phyloP scores from a whole-genome alignment of 805 yeast genomes.

The Trichomonascus vanleenenianus region DNA sequence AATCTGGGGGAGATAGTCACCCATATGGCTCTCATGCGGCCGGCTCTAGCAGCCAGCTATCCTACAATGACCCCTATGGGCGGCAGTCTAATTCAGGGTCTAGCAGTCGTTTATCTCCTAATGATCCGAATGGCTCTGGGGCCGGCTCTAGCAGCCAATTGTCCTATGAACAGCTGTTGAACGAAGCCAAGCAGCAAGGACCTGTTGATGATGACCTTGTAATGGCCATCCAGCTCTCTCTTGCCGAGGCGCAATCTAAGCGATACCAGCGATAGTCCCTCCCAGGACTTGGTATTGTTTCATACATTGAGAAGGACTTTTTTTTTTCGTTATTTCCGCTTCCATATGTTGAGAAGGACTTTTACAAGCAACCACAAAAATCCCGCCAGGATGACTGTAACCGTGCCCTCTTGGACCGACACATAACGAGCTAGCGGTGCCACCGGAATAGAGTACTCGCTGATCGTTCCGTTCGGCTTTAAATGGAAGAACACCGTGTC shows the following conservation, averaged over 20 bases:
- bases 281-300: not conserved
- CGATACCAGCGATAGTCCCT: no score
- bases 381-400: conserved; percentile 30
- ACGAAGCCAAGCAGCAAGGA: not conserved
- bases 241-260: not conserved
- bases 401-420: conserved; percentile 32
- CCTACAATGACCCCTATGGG: no score
- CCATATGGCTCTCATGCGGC: not conserved
- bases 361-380: conserved; percentile 27
- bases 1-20: not conserved
- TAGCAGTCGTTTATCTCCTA: not conserved
- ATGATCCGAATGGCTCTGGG: not conserved
- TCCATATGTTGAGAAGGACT: conserved; percentile 5
- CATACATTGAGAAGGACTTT: not conserved
- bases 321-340: no score
- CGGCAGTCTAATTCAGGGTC: no score
- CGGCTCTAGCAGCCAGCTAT: not conserved
- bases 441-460: conserved; percentile 36
- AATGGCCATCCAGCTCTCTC: conserved; percentile 2
- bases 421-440: conserved; percentile 29
- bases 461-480: conserved; percentile 17
- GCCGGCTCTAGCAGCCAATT: not conserved
- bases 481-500: conserved; percentile 38
- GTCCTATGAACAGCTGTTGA: not conserved
- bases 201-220: not conserved